phyloP scores from a whole-genome alignment of 2,329 filamentous ascomycete genomes.

The Kalmusia sp. region DNA sequence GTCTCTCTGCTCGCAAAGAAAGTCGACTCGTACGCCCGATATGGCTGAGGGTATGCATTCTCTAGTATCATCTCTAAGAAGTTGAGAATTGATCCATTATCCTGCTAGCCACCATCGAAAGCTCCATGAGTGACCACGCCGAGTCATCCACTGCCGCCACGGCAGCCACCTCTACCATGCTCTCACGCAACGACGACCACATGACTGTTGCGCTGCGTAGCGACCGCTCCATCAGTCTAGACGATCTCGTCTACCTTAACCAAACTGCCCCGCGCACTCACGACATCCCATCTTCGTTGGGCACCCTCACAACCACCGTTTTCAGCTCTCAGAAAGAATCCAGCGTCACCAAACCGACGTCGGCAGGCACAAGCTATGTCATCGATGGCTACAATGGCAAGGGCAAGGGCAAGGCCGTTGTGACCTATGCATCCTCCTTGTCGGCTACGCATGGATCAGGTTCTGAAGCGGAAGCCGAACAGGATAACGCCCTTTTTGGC shows the following conservation, averaged over 20 bases:
- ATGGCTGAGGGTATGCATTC: constrained; percentile 26
- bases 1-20: constrained; percentile 15
- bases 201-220: constrained; percentile 22
- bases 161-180: constrained; percentile 15
- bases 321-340: constrained; percentile 28
- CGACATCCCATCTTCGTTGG: constrained; percentile 15
- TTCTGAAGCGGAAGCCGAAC: constrained; percentile 27
- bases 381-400: constrained; percentile 14
- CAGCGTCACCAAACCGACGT: constrained; percentile 35
- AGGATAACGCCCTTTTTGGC: constrained; percentile 20
- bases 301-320: constrained; percentile 17
- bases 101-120: constrained; percentile 30
- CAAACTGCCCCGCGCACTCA: constrained; percentile 13
- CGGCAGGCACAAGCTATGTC: constrained; percentile 29
- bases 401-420: constrained; percentile 22
- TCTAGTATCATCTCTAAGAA: background rate
- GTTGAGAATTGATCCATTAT: constrained; percentile 10
- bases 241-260: constrained; percentile 24
- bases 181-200: constrained; percentile 26
- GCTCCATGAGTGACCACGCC: constrained; percentile 18
- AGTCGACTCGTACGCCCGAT: constrained; percentile 21
- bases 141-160: constrained; percentile 17
- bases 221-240: constrained; percentile 15
- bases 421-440: constrained; percentile 27
- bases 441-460: constrained; percentile 35